These are phyloP conservation scores for Russula olivacea DNA, from an alignment of 768 basidiomycete genomes.

Conservation along the genomic window DNA sequence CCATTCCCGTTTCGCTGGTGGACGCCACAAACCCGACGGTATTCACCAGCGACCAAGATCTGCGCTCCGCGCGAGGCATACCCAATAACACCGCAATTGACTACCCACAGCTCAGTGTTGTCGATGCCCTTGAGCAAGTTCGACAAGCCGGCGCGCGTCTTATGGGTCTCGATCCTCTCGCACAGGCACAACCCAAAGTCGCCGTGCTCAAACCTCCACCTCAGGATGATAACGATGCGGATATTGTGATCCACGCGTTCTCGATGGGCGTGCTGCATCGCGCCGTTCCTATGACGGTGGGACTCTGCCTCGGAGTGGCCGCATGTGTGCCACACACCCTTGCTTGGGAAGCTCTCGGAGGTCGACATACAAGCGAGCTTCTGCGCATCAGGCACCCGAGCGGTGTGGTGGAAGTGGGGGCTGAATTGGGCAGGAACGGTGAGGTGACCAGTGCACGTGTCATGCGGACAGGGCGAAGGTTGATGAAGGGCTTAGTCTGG, in stretches of 20 bases:
- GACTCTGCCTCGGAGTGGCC: conserved; percentile 62
- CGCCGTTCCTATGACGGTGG: conserved; percentile 70
- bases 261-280: conserved; percentile 70
- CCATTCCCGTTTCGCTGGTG: conserved; percentile 47
- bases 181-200: conserved; percentile 68
- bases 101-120: conserved; percentile 25
- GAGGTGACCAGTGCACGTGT: conserved; percentile 54
- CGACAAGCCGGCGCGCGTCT: conserved; percentile 48
- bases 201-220: conserved; percentile 44
- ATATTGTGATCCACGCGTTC: conserved; percentile 53
- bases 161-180: conserved; percentile 60
- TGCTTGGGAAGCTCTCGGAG: conserved; percentile 44
- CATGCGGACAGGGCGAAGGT: conserved; percentile 57
- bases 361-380: conserved; percentile 27
- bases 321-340: conserved; percentile 49
- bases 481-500: conserved; percentile 69
- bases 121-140: conserved; percentile 44
- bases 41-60: conserved; percentile 45
- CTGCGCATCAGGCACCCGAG: conserved; percentile 59
- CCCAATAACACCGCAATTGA: conserved; percentile 20
- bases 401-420: conserved; percentile 63
- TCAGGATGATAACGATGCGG: conserved; percentile 33
- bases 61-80: conserved; percentile 38
- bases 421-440: conserved; percentile 44
- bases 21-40: conserved; percentile 76